These are phyloP conservation scores for Macrocybe gigantea DNA, from an alignment of 768 basidiomycete species.

Conservation along the genomic window DNA sequence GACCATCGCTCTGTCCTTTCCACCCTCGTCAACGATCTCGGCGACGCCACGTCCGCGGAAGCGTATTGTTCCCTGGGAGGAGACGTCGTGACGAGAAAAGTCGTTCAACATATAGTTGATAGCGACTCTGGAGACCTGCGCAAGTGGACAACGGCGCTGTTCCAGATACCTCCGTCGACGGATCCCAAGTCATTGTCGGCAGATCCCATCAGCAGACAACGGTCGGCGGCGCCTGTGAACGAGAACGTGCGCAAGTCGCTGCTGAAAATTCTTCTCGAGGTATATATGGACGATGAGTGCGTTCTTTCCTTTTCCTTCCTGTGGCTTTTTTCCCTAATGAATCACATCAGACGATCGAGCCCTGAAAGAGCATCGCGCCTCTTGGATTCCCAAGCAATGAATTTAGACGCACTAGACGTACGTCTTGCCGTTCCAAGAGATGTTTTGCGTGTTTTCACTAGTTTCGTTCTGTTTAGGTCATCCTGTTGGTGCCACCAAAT, in stretches of 20 bases:
- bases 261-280: constrained; percentile 66
- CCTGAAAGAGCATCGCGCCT: constrained; percentile 51
- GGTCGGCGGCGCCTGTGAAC: constrained; percentile 33
- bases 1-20: constrained; percentile 61
- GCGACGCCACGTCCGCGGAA: constrained; percentile 76
- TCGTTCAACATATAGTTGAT: constrained; percentile 46
- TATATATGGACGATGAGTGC: constrained; percentile 77
- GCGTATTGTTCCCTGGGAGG: constrained; percentile 82
- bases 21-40: constrained; percentile 61
- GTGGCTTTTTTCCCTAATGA: not conserved
- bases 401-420: constrained; percentile 75
- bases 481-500: constrained; percentile 59
- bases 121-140: constrained; percentile 34
- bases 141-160: constrained; percentile 47
- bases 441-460: constrained; percentile 2
- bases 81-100: constrained; percentile 58
- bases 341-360: constrained; percentile 46
- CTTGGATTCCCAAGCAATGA: constrained; percentile 74
- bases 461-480: constrained; percentile 34
- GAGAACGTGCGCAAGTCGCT: constrained; percentile 49
- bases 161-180: constrained; percentile 19
- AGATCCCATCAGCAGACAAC: constrained; percentile 10
- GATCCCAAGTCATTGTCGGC: constrained; percentile 19
- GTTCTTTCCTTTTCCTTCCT: constrained; percentile 19
- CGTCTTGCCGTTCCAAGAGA: constrained; percentile 17